Conservation (phyloP, 2,329 filamentous ascomycete species). For the Elsinoe necatrix region DNA sequence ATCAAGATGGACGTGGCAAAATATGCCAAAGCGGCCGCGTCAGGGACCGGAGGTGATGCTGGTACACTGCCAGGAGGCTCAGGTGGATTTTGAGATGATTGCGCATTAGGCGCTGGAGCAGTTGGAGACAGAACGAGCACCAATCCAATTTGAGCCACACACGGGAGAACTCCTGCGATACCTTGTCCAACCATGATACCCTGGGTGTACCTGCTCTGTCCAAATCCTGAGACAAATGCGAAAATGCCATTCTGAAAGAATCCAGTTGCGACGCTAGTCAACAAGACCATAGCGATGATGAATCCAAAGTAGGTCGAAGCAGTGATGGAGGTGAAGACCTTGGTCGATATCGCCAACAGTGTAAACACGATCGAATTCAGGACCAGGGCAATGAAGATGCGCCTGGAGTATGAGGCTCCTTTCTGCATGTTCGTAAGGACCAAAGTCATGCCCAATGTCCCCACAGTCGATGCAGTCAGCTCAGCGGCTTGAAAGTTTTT, state of each 20-base stretch:
- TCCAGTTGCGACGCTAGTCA: conserved; percentile 70
- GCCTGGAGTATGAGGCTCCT: conserved; percentile 75
- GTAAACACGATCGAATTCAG: conserved; percentile 71
- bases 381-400: conserved; percentile 68
- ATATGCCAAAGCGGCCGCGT: conserved; percentile 75
- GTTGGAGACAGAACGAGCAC: conserved; percentile 54
- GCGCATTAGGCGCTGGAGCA: background rate
- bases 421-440: conserved; percentile 72
- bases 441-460: conserved; percentile 68
- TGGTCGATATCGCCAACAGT: conserved; percentile 72
- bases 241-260: conserved; percentile 92
- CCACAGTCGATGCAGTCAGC: conserved; percentile 74
- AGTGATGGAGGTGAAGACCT: conserved; percentile 53
- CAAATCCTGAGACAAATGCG: conserved; percentile 81
- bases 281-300: conserved; percentile 70
- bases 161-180: conserved; percentile 81
- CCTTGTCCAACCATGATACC: conserved; percentile 94
- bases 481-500: conserved; percentile 85
- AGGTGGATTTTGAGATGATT: conserved; percentile 32
- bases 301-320: conserved; percentile 68
- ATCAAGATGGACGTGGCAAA: conserved; percentile 80
- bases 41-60: conserved; percentile 37
- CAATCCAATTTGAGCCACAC: conserved; percentile 75
- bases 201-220: conserved; percentile 80
- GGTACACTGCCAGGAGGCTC: conserved; percentile 15